These are phyloP conservation scores for Phytophthora pseudosyringae DNA, from an alignment of 352 stramenopile genomes.

Conservation along the genomic window DNA sequence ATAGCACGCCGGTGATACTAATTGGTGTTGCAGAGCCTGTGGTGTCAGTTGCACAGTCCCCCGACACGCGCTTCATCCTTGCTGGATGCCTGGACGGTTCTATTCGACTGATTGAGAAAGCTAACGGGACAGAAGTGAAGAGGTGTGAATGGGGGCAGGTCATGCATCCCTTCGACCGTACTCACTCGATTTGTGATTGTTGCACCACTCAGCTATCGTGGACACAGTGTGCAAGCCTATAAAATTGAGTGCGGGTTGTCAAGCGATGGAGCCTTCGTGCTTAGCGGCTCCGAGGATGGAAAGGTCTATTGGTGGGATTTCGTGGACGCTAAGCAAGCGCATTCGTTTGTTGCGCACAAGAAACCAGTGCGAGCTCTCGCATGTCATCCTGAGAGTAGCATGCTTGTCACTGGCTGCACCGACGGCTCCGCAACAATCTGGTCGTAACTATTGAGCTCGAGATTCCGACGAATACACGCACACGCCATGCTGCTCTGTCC, in stretches of 20 bases:
- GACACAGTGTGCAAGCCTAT: constrained; percentile 69
- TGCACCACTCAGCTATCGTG: constrained; percentile 51
- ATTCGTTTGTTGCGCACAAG: constrained; percentile 62
- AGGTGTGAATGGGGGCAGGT: constrained; percentile 38
- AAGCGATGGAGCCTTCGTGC: constrained; percentile 62
- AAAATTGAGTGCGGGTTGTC: constrained; percentile 76
- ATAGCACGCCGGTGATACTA: not conserved
- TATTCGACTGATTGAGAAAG: constrained; percentile 79
- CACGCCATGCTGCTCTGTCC: not conserved
- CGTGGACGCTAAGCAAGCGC: constrained; percentile 38
- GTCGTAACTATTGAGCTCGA: constrained; percentile 25
- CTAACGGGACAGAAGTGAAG: constrained; percentile 69
- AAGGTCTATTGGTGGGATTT: constrained; percentile 73
- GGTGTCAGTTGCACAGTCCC: constrained; percentile 74
- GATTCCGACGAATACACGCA: not conserved
- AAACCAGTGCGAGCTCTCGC: constrained; percentile 70
- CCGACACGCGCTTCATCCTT: constrained; percentile 79
- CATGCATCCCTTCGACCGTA: not conserved
- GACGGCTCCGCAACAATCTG: constrained; percentile 82
- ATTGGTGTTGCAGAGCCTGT: constrained; percentile 63
- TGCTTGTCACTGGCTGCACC: constrained; percentile 69
- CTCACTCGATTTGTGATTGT: constrained; percentile 10
- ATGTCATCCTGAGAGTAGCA: constrained; percentile 63
- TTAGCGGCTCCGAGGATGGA: constrained; percentile 83
- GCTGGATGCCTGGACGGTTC: constrained; percentile 77